Conservation (phyloP, 225 moss, liverwort and hornwort genomes). For the Polytrichum commune region DNA sequence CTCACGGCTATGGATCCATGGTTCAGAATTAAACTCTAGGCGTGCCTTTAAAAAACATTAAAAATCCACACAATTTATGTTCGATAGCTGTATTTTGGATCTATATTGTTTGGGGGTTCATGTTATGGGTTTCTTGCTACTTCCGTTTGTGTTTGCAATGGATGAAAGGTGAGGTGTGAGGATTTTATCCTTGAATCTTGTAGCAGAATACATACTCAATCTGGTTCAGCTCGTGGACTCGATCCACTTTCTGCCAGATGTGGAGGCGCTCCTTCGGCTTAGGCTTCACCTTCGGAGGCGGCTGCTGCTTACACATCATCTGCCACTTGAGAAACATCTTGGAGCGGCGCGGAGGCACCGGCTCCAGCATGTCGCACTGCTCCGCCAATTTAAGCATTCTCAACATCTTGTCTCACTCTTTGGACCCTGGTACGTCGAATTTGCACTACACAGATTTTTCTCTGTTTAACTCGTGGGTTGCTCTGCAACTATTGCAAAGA, state of each 20-base stretch:
- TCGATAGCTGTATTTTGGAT: background rate
- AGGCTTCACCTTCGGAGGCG: background rate
- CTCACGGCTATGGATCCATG: background rate
- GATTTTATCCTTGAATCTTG: too few relatives aligned
- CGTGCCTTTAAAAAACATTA: too few relatives aligned
- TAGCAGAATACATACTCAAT: slow-evolving; percentile 33
- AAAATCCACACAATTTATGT: too few relatives aligned
- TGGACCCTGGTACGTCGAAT: too few relatives aligned
- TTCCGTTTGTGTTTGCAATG: too few relatives aligned
- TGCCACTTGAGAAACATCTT: slow-evolving; percentile 45
- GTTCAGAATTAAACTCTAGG: too few relatives aligned
- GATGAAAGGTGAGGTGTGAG: too few relatives aligned
- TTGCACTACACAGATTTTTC: too few relatives aligned
- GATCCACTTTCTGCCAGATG: slow-evolving; percentile 40
- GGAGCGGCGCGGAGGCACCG: slow-evolving; percentile 35
- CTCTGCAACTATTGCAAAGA: too few relatives aligned
- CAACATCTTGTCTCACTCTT: slow-evolving; percentile 16
- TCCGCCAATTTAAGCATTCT: background rate
- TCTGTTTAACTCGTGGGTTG: too few relatives aligned
- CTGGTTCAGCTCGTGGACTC: slow-evolving; percentile 20
- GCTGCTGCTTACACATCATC: slow-evolving; percentile 6
- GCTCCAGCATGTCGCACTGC: slow-evolving; percentile 23
- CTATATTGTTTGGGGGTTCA: background rate
- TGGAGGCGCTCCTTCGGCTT: slow-evolving; percentile 25
- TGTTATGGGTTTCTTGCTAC: background rate